Evolutionary conservation across 306 rosid species (phyloP).

Genomic region (Glycine latifolia): DNA sequence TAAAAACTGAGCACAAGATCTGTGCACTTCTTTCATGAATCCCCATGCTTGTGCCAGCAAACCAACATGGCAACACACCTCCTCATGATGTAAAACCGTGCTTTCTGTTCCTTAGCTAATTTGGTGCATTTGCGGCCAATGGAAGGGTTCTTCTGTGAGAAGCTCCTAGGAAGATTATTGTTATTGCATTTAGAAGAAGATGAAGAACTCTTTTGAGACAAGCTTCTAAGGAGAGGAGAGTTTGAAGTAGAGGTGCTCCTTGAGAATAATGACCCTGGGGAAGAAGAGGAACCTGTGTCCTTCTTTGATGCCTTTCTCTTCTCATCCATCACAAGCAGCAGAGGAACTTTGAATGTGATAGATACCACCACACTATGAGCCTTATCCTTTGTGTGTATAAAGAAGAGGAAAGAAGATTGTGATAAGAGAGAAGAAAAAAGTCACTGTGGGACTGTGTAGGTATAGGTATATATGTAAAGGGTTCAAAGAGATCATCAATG

Average conservation of each 20-base stretch:
- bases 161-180: constrained; percentile 67
- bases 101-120: constrained; percentile 91
- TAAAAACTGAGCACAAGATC: constrained; percentile 41
- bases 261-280: constrained; percentile 61
- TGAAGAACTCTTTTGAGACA: constrained; percentile 66
- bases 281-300: constrained; percentile 46
- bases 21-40: constrained; percentile 50
- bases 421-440: constrained; percentile 33
- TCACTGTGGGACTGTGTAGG: constrained; percentile 24
- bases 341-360: no score
- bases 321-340: constrained; percentile 63
- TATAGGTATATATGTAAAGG: constrained; percentile 24
- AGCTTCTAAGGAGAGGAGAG: constrained; percentile 73
- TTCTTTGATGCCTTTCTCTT: constrained; percentile 78
- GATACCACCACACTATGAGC: neutral
- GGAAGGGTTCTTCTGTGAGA: constrained; percentile 72
- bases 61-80: constrained; percentile 95
- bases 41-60: constrained; percentile 98
- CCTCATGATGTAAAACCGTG: constrained; percentile 95
- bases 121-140: constrained; percentile 81
- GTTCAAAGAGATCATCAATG: constrained; percentile 45
- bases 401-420: constrained; percentile 11
- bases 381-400: constrained; percentile 33
- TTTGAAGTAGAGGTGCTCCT: constrained; percentile 78
- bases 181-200: constrained; percentile 57